Base-by-base conservation (phyloP, 2,329 filamentous ascomycete species). In the Malbranchea cinnamomea region DNA sequence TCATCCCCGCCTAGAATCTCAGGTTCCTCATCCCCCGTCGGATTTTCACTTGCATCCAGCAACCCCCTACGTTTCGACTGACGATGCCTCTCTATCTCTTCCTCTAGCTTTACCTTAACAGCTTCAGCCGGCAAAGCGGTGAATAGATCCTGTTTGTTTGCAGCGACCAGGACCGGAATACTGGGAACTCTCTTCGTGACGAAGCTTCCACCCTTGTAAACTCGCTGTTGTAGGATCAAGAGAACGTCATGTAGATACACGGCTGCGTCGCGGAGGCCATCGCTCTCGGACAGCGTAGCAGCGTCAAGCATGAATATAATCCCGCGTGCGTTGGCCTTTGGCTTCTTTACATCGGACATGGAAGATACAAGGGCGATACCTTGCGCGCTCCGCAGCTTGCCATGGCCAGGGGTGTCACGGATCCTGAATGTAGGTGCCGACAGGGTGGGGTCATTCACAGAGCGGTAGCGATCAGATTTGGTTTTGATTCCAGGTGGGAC, bases 71-170 rank as follows among this genome's bases (percentile, higher is more conserved):
- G 79, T 49, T 74, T 74, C 23, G 79, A 80, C 34, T 66, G 63
- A 27, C 87, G 71, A 30, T 95, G 78, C 28, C 78, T 71, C 15
- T 75, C 72, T 36, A 95, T 72, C 52, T 94, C 87, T 8, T 67
- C 63, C 57, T 95, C 85, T 9, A 98, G 62, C 39, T 69, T 71
- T 31, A 66, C 65, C 53, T 71, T 77, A 35, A 94, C 80, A 18
- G 91, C 63, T 4, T 69, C 67, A 0, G 80, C 71, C 0, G 89
- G 89, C 30, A 94, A 60, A 5, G 87, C 83, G 0, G 89, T 94
- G 52, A 98, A 98, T 1, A 98, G 65, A 52, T 98, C 89, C 49
- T 84, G 69, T 65, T 98, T 98, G 57, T 95, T 98, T 31, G 84
- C 85, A 2, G 84, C 85, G 19, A 98, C 63, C 20, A 98, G 65